These are phyloP conservation scores for Pyrenula aspistea DNA, from an alignment of 495 filamentous ascomycete genomes.

Conservation along the genomic window DNA sequence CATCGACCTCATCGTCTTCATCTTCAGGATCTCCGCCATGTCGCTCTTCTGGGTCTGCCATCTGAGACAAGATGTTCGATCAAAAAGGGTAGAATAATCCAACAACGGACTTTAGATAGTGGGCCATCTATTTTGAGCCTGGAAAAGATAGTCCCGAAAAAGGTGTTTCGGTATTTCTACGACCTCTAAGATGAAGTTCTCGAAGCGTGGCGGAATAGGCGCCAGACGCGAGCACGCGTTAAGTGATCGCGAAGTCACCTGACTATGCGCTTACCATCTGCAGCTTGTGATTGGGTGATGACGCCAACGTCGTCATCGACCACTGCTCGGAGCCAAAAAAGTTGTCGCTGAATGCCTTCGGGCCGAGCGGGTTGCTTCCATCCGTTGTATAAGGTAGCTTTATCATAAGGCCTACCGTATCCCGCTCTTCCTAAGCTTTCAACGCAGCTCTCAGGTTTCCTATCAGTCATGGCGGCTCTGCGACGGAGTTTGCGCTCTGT, in stretches of 20 bases:
- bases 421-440: too few species aligned
- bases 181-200: not conserved
- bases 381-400: too few species aligned
- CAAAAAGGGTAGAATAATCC: too few species aligned
- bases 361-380: too few species aligned
- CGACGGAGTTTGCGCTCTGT: not conserved
- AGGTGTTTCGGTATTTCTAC: too few species aligned
- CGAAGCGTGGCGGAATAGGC: not conserved
- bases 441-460: not conserved
- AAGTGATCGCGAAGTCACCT: not conserved
- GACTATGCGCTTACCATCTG: not conserved
- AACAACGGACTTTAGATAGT: too few species aligned
- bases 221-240: not conserved
- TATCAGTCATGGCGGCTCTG: not conserved
- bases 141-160: too few species aligned
- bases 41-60: not conserved
- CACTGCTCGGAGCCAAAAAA: not conserved
- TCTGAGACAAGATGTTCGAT: too few species aligned
- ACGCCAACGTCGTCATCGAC: not conserved
- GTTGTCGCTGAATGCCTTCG: too few species aligned
- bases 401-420: too few species aligned
- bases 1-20: slow-evolving; percentile 64
- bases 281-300: not conserved
- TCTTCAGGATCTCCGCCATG: slow-evolving; percentile 22
- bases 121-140: too few species aligned